Percentiles rank a stretch among this genome's conserved stretches.
Conservation (phyloP, 345 rosid genomes). For the Isatis tinctoria region DNA sequence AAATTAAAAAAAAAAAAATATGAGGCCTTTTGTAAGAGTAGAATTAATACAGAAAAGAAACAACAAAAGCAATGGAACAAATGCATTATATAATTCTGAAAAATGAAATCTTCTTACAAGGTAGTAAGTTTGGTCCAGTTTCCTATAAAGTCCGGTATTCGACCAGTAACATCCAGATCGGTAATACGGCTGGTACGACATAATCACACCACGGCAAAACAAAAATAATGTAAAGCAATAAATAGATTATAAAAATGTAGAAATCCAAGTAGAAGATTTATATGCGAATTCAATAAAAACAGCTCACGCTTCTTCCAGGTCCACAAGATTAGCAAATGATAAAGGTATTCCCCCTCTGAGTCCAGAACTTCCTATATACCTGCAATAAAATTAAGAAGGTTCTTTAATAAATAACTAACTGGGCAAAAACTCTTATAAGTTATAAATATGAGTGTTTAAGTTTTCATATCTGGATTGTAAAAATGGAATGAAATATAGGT, state of each 20-base stretch:
- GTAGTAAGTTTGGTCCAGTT: constrained; percentile 42
- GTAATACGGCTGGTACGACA: constrained; percentile 38
- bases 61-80: neutral
- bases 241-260: neutral
- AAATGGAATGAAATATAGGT: neutral
- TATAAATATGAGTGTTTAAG: neutral
- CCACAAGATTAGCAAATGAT: constrained; percentile 41
- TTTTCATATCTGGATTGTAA: neutral
- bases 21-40: neutral
- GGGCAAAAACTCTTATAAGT: neutral
- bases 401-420: no score
- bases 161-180: constrained; percentile 46
- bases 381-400: constrained; percentile 20
- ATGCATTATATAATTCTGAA: neutral
- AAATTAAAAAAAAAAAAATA: neutral
- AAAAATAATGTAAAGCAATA: neutral
- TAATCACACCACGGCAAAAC: neutral
- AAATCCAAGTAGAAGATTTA: neutral
- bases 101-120: constrained; percentile 38
- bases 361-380: constrained; percentile 53
- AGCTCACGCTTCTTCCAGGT: constrained; percentile 26
- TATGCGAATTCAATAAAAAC: neutral
- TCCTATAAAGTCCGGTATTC: constrained; percentile 54
- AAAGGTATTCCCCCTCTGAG: constrained; percentile 54
- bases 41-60: neutral